Percentiles rank a stretch among this genome's conserved stretches.
phyloP scores from a whole-genome alignment of 176 grass and related monocot genomes.

The Microstegium vimineum region DNA sequence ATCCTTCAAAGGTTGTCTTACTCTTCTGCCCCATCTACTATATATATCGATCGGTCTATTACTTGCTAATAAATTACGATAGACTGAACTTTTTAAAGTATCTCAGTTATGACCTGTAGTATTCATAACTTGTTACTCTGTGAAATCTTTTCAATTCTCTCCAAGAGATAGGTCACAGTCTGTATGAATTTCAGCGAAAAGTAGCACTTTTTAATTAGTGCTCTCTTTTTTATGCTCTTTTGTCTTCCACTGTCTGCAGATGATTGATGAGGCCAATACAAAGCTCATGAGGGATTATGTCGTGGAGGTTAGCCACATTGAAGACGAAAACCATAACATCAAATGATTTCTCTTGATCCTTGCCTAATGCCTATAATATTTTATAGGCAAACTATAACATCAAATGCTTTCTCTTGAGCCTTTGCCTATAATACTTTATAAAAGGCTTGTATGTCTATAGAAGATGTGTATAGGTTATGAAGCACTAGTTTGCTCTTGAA shows the following conservation, averaged over 20 bases:
- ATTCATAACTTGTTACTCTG: background rate
- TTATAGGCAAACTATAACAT: constrained; percentile 3
- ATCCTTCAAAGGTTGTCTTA: constrained; percentile 59
- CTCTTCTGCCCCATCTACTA: background rate
- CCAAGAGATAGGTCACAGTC: background rate
- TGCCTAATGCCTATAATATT: background rate
- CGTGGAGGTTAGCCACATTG: constrained; percentile 77
- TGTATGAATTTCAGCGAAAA: background rate
- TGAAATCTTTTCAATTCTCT: background rate
- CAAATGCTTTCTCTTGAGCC: background rate
- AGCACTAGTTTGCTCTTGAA: background rate
- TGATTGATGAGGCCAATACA: constrained; percentile 87
- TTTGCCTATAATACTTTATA: background rate
- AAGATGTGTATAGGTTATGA: background rate
- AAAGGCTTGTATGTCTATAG: background rate
- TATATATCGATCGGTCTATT: background rate
- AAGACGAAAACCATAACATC: constrained; percentile 35
- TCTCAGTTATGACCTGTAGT: background rate
- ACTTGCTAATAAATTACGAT: background rate
- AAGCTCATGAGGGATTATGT: constrained; percentile 88
- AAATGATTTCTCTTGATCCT: background rate
- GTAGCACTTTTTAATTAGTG: background rate
- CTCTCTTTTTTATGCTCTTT: background rate
- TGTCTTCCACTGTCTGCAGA: constrained; percentile 34
- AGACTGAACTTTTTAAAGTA: background rate